A percentile compares a stretch with the other conserved stretches of the same genome.
Conservation (phyloP, 495 filamentous ascomycete species). For the Ramalina peruviana region DNA sequence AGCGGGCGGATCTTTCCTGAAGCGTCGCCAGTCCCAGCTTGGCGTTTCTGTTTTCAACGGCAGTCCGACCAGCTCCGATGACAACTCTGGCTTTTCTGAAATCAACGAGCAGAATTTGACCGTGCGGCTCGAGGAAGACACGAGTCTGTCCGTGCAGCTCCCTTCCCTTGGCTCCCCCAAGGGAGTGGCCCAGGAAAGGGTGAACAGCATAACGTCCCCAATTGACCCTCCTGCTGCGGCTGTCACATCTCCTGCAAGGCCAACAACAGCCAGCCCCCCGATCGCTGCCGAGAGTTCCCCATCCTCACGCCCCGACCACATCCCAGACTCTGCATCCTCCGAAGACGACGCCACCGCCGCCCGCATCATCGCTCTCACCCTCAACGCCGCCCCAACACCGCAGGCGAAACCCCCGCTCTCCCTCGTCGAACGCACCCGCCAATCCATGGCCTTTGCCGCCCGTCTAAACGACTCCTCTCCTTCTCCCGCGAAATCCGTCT, state of each 20-base stretch:
- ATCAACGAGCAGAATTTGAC: not conserved
- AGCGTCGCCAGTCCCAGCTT: not conserved
- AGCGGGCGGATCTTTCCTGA: not conserved
- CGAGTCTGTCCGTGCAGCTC: too few species aligned
- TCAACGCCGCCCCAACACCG: slow-evolving; percentile 24
- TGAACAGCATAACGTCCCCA: too few species aligned
- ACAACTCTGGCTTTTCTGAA: slow-evolving; percentile 2
- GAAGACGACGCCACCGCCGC: slow-evolving; percentile 20
- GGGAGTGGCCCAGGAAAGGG: too few species aligned
- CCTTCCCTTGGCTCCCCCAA: too few species aligned
- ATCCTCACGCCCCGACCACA: too few species aligned
- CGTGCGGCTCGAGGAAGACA: not conserved
- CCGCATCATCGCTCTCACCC: slow-evolving; percentile 22
- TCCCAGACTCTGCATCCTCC: not conserved
- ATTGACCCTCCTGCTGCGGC: too few species aligned
- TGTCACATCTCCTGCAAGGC: too few species aligned
- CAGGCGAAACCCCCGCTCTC: slow-evolving; percentile 20
- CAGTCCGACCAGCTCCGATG: not conserved
- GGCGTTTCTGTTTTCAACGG: not conserved
- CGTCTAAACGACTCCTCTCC: slow-evolving; percentile 5
- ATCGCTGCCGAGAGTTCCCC: too few species aligned
- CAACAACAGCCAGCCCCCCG: too few species aligned
- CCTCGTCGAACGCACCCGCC: slow-evolving; percentile 28
- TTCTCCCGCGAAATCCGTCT: slow-evolving; percentile 1
- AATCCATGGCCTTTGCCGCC: slow-evolving; percentile 26